These are phyloP conservation scores for Chaetoceros tenuissimus DNA, from an alignment of 108 stramenopile genomes.

Conservation along the genomic window DNA sequence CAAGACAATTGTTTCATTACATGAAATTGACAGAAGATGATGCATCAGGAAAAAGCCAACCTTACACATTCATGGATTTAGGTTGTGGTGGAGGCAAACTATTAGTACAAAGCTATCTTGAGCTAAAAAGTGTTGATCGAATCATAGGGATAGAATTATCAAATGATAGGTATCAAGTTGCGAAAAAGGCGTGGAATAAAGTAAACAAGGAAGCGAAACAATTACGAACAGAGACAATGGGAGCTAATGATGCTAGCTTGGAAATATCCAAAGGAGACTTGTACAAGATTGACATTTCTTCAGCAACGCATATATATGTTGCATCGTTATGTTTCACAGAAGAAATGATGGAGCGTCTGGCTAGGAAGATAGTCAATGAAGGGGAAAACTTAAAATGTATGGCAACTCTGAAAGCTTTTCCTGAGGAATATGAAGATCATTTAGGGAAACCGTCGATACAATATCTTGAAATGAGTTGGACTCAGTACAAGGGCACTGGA, in stretches of 20 bases:
- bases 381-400: conserved; percentile 29
- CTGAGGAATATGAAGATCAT: conserved; percentile 10
- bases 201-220: conserved; percentile 12
- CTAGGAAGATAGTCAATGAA: conserved; percentile 27
- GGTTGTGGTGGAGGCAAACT: conserved; percentile 58
- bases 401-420: conserved; percentile 41
- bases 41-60: too few species aligned
- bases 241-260: conserved; percentile 9
- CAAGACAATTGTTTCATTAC: conserved; percentile 53
- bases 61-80: conserved; percentile 56
- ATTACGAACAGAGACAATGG: conserved; percentile 10
- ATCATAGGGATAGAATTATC: conserved; percentile 49
- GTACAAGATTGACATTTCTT: conserved; percentile 38
- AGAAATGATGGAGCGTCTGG: conserved; percentile 33
- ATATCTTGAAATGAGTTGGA: conserved; percentile 62
- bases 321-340: conserved; percentile 56
- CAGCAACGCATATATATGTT: conserved; percentile 53
- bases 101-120: conserved; percentile 44
- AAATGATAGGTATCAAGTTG: conserved; percentile 38
- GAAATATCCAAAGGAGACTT: conserved; percentile 47
- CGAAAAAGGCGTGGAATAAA: conserved; percentile 16
- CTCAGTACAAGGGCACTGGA: conserved; percentile 38
- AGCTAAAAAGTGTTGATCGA: conserved; percentile 23
- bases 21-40: conserved; percentile 28
- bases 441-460: conserved; percentile 29